phyloP scores from a whole-genome alignment of 192 early-diverging fungal species.

The Diversispora eburnea region DNA sequence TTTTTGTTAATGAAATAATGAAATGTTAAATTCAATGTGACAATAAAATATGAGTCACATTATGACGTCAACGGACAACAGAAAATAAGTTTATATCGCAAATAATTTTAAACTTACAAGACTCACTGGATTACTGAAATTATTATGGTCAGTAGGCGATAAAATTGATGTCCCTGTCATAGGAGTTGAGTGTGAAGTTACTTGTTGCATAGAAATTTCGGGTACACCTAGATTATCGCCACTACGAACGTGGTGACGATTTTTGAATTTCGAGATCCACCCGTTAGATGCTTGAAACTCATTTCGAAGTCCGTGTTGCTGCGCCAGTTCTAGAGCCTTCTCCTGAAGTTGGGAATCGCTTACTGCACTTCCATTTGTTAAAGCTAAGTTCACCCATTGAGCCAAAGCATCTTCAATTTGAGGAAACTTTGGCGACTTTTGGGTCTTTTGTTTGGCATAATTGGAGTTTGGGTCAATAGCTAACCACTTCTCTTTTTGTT shows the following conservation, averaged over 20 bases:
- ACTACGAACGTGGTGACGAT: slow-evolving; percentile 20
- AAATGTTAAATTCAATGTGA: neutral
- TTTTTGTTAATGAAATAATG: neutral
- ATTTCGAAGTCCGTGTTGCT: slow-evolving; percentile 22
- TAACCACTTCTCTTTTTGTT: slow-evolving; percentile 28
- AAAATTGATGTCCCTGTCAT: slow-evolving; percentile 24
- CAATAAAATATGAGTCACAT: slow-evolving; percentile 5
- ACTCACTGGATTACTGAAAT: slow-evolving; percentile 15
- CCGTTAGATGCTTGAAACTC: slow-evolving; percentile 31
- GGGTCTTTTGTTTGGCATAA: slow-evolving; percentile 28
- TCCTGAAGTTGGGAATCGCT: slow-evolving; percentile 25
- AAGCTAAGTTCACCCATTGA: neutral
- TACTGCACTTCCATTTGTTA: neutral
- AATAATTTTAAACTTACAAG: slow-evolving; percentile 2
- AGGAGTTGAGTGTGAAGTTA: neutral
- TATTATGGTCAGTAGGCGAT: slow-evolving; percentile 13
- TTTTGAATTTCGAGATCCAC: slow-evolving; percentile 30
- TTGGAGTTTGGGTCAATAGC: slow-evolving; percentile 28
- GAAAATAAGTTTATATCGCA: neutral
- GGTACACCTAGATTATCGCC: neutral
- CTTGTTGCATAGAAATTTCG: slow-evolving; percentile 17
- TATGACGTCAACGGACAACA: neutral
- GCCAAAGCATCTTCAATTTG: slow-evolving; percentile 25
- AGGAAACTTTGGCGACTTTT: slow-evolving; percentile 30
- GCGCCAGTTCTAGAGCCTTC: slow-evolving; percentile 26